Evolutionary conservation across 2,329 filamentous ascomycete genomes (phyloP), one percentile per base, ranked within the genome.

Genomic region (Hypoxylon sp.): DNA sequence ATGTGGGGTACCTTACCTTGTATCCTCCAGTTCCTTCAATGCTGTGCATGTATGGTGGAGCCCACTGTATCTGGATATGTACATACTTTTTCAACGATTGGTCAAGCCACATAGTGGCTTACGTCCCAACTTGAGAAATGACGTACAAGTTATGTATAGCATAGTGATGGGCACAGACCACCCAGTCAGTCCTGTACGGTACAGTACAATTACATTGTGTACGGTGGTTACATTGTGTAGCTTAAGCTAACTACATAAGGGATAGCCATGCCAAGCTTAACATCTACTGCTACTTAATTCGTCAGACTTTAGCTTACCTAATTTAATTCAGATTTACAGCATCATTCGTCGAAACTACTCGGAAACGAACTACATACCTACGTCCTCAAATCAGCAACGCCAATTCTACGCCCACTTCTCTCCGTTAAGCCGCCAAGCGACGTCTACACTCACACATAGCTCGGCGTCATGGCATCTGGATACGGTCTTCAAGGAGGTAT

Each of bases 401-500:
- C 68, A 69, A 71, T 75, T 72, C 68, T 69, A 45, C 63, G 34
- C 63, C 45, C 59, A 58, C 59, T 62, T 46, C 58, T 34, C 45
- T 51, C 62, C 52, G n/a, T 60, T 49, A 34, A 52, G 49, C 34
- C 57, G 13, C 59, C 46, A 19, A 65, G 49, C 51, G 57, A 64
- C 67, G 64, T 59, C 48, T 46, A 60, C 19, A 48, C 10, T 65
- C 46, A 46, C 60, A 30, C 41, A 56, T 52, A 62, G 51, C 30
- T 61, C 66, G 82, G 75, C 62, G 68, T 61, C 78, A 95, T 95
- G 92, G 86, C 92, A 82, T 94, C 92, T 77, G 92, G 92, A 83
- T 95, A 90, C 81, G 92, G 92, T 81, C 85, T 97, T 81, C 86
- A 89, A 80, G 92, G 92, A 82, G 92, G 92, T 93, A 84, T 75